Conservation (phyloP, 2,329 filamentous ascomycete genomes). For the Beauveria asiatica region DNA sequence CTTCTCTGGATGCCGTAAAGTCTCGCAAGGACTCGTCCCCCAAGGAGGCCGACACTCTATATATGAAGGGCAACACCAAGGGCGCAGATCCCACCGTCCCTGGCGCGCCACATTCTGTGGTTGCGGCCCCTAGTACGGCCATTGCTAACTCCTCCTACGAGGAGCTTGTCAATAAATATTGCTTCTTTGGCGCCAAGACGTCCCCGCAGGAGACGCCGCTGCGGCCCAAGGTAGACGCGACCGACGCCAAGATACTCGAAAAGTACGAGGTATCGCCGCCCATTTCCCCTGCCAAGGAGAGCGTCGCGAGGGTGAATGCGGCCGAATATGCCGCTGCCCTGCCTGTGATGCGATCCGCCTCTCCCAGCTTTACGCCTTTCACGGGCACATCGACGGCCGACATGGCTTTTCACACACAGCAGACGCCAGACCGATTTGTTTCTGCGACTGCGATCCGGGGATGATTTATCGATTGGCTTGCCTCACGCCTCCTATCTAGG, state of each 20-base stretch:
- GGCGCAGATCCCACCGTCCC: slow-evolving; percentile 20
- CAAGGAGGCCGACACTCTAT: slow-evolving; percentile 50
- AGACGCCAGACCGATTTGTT: slow-evolving; percentile 34
- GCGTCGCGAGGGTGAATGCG: slow-evolving; percentile 34
- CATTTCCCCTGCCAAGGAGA: slow-evolving; percentile 24
- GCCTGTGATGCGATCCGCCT: slow-evolving; percentile 31
- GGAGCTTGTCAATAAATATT: slow-evolving; percentile 97
- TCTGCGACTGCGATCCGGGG: slow-evolving; percentile 40
- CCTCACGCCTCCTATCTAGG: no score
- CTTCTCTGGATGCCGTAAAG: slow-evolving; percentile 78
- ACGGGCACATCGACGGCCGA: slow-evolving; percentile 39
- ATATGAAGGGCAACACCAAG: slow-evolving; percentile 43
- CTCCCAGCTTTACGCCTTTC: slow-evolving; percentile 37
- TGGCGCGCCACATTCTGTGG: slow-evolving; percentile 14
- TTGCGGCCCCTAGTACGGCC: slow-evolving; percentile 30
- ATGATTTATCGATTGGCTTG: slow-evolving; percentile 11
- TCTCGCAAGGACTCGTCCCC: slow-evolving; percentile 56
- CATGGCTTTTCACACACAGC: slow-evolving; percentile 30
- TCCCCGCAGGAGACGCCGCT: background rate
- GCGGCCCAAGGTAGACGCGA: background rate
- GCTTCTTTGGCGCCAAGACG: slow-evolving; percentile 65
- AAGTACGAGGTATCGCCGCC: slow-evolving; percentile 2
- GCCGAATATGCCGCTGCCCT: slow-evolving; percentile 21
- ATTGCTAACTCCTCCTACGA: slow-evolving; percentile 85
- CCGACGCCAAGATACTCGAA: slow-evolving; percentile 25